phyloP scores from a whole-genome alignment of 352 stramenopile genomes.

The Phytopythium cucurbitacearum region DNA sequence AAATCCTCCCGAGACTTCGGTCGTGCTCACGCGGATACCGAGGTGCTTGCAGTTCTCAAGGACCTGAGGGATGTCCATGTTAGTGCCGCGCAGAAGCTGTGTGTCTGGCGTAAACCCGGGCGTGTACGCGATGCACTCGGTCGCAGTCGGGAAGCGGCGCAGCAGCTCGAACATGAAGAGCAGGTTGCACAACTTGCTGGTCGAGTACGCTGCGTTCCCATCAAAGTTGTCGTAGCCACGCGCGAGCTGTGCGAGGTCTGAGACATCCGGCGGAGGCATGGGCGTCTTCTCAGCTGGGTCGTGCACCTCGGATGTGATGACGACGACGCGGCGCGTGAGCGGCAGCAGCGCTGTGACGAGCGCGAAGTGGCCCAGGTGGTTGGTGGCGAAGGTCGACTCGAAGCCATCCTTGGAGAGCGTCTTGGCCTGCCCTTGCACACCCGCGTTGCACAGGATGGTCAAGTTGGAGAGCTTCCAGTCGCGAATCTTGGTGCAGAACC shows the following conservation, averaged over 20 bases:
- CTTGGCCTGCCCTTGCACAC: conserved; percentile 16
- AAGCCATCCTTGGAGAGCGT: conserved; percentile 26
- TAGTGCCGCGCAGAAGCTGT: neutral
- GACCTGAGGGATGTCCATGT: neutral
- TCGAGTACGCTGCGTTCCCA: conserved; percentile 16
- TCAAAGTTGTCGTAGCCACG: conserved; percentile 16
- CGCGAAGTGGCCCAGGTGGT: conserved; percentile 40
- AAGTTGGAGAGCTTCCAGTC: conserved; percentile 14
- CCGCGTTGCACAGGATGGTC: conserved; percentile 40
- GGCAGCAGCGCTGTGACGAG: conserved; percentile 18
- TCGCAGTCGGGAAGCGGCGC: conserved; percentile 9
- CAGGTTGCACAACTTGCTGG: conserved; percentile 53
- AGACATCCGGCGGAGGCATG: conserved; percentile 12
- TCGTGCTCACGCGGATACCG: conserved; percentile 10
- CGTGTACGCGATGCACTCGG: neutral
- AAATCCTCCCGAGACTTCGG: conserved; percentile 16
- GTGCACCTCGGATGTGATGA: conserved; percentile 20
- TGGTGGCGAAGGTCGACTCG: conserved; percentile 30
- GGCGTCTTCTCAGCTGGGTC: conserved; percentile 20
- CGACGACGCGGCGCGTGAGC: conserved; percentile 16
- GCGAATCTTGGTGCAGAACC: conserved; percentile 11
- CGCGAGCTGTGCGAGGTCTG: conserved; percentile 17
- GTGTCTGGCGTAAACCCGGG: neutral
- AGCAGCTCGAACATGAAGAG: conserved; percentile 47
- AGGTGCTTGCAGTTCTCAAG: neutral